Conservation (phyloP, 306 rosid genomes). For the Potentilla sterilis region DNA sequence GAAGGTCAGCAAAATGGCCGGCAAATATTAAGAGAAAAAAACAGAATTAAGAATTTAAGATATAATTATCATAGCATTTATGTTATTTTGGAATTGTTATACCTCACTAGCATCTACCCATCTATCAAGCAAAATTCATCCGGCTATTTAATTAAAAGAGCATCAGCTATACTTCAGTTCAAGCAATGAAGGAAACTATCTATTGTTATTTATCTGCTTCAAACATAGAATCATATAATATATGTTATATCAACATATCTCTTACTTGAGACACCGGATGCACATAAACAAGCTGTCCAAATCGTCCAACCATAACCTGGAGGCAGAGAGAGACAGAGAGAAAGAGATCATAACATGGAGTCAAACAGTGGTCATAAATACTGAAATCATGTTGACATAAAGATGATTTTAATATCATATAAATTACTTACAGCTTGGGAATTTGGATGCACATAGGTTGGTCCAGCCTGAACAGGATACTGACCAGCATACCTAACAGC, state of each 20-base stretch:
- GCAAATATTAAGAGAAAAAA: background rate
- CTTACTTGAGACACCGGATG: constrained; percentile 86
- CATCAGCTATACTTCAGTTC: background rate
- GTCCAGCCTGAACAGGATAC: constrained; percentile 66
- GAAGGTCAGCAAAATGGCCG: background rate
- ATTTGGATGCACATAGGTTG: constrained; percentile 61
- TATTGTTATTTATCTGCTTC: constrained; percentile 26
- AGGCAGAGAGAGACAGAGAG: constrained; percentile 25
- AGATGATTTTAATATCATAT: constrained; percentile 12
- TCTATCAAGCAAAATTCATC: background rate
- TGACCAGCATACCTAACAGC: constrained; percentile 61
- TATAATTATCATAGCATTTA: background rate
- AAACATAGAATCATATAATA: background rate
- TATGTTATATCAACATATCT: constrained; percentile 8
- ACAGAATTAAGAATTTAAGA: background rate
- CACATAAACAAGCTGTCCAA: constrained; percentile 72
- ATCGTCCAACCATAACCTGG: constrained; percentile 84
- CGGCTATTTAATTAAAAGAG: background rate
- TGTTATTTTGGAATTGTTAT: background rate
- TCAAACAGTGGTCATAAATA: background rate
- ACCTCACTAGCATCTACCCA: background rate
- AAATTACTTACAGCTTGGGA: constrained; percentile 69
- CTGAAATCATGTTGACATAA: constrained; percentile 20
- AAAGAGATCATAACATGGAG: constrained; percentile 19
- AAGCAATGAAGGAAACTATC: constrained; percentile 1